Evolutionary conservation across 2,329 filamentous ascomycete species (phyloP), one percentile per base, ranked within the genome.

Genomic region (Microcera coccophila): DNA sequence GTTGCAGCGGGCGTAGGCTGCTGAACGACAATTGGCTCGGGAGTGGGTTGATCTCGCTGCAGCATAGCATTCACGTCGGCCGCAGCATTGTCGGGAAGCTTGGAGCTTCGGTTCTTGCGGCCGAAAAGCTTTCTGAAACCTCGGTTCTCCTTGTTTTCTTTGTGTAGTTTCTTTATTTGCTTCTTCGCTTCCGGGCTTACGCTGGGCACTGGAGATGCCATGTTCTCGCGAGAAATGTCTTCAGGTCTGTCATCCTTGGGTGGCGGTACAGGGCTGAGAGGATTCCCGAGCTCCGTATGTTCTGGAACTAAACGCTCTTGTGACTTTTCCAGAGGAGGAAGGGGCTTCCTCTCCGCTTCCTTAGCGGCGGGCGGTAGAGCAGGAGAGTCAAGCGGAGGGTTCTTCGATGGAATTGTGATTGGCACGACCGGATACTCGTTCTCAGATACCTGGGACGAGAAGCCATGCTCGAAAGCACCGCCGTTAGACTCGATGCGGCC

Each of bases 101-200:
- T 84, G 26, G 75, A 82, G 45, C 66, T 58, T 46, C 76, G 71
- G 57, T 81, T 82, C 66, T 80, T 84, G 53, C 80, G 76, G 36
- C 74, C 74, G 57, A 87, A 86, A 32, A 87, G 69, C 64, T 84
- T 85, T 49, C 76, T 77, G 53, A 87, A 73, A 14, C 80, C 78
- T 31, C 63, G 61, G 51, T 68, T 67, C 39, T 73, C 67, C 59
- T 70, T 72, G 45, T 61, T 58, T 5, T 71, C 72, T 59, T 80
- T 81, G 47, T 79, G 76, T 14, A 79, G 69, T 61, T 78, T 80
- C 62, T 75, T 76, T 12, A 61, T 59, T 47, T 73, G 22, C 32
- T 56, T 60, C 45, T 56, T 58, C 51, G 61, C 63, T 14, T 78
- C 72, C 1, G 71, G 69, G 52, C 71, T 76, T 15, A 50, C 15